Base-by-base conservation (phyloP, 148 eudicot genomes). In the Rhododendron mucronatum region DNA sequence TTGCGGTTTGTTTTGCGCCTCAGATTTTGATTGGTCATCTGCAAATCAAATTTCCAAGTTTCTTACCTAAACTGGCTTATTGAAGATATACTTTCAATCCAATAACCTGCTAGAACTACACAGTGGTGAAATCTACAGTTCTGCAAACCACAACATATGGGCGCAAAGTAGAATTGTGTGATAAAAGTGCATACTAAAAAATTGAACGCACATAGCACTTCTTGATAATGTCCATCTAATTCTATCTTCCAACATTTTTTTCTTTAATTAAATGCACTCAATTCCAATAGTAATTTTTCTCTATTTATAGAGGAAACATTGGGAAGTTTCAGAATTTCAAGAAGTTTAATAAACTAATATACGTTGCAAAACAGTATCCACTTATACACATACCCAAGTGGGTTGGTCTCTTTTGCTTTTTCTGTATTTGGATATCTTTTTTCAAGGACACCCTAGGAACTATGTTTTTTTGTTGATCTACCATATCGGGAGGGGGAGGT, bases 21-120 rank as follows among this genome's bases (percentile, higher is more conserved):
- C 91, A 76, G 86, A 82, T 59, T 88, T 90, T 84, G 87, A 48
- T 53, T 76, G 89, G 84, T 82, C 93, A 86, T 82, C 98, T 96
- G 90, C 69, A 90, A 89, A 83, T 81, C 39, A 81, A 81, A 33
- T 83, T 53, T 9, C 51, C 30, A 77, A 61, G 14, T 44, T 59
- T 53, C 44, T 37, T n/a, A 61, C 16, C 33, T 37, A 39, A 45
- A 63, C 74, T 41, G 73, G 47, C 75, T 71, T 53, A 20, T 39
- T 35, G 6, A 11, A 11, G 14, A 41, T 33, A 53, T 84, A 18
- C 53, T 37, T 23, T 14, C 30, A 16, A 83, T 67, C 41, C 59
- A 65, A 69, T 20, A 45, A 39, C 30, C 69, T 63, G 30, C 10
- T 28, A 82, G 30, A 23, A 59, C 15, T 61, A 26, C 71, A 11